Percentiles rank a stretch among this genome's conserved stretches.
Evolutionary conservation across 768 basidiomycete genomes (phyloP).

Genomic region (Galerina sulciceps): DNA sequence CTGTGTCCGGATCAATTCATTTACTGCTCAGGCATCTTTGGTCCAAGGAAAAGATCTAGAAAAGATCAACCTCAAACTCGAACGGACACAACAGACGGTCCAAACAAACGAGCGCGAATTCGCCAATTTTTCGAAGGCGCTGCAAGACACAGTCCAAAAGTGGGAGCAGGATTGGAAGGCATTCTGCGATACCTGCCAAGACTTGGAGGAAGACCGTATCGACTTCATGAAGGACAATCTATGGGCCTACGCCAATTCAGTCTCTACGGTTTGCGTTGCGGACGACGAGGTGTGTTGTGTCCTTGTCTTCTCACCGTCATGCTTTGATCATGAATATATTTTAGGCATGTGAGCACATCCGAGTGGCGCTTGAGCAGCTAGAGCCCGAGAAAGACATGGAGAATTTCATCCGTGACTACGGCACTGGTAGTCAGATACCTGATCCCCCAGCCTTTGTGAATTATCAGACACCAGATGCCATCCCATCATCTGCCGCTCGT

Average conservation of each 20-base stretch:
- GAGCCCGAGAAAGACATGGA: conserved; percentile 90
- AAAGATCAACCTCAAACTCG: conserved; percentile 84
- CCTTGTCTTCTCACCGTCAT: not conserved
- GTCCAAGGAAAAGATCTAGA: conserved; percentile 95
- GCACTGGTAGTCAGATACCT: conserved; percentile 87
- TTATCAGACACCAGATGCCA: conserved; percentile 69
- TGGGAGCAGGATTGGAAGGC: conserved; percentile 96
- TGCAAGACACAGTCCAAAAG: conserved; percentile 77
- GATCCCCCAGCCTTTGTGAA: conserved; percentile 89
- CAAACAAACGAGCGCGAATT: conserved; percentile 92
- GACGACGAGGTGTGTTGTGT: conserved; percentile 83
- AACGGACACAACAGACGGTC: conserved; percentile 90
- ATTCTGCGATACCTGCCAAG: conserved; percentile 95
- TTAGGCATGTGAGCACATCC: conserved; percentile 90
- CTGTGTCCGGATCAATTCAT: conserved; percentile 91
- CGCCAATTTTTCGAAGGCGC: conserved; percentile 78
- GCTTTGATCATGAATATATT: conserved; percentile 2
- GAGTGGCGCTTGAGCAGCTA: conserved; percentile 85
- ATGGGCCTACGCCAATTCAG: conserved; percentile 95
- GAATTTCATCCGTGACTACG: conserved; percentile 85
- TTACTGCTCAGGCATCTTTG: conserved; percentile 88
- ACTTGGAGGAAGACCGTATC: conserved; percentile 93
- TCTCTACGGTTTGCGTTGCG: conserved; percentile 93
- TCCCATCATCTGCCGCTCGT: conserved; percentile 60
- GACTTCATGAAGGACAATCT: conserved; percentile 94